Evolutionary conservation across 2,329 filamentous ascomycete species (phyloP).

Genomic region (Capronia epimyces): DNA sequence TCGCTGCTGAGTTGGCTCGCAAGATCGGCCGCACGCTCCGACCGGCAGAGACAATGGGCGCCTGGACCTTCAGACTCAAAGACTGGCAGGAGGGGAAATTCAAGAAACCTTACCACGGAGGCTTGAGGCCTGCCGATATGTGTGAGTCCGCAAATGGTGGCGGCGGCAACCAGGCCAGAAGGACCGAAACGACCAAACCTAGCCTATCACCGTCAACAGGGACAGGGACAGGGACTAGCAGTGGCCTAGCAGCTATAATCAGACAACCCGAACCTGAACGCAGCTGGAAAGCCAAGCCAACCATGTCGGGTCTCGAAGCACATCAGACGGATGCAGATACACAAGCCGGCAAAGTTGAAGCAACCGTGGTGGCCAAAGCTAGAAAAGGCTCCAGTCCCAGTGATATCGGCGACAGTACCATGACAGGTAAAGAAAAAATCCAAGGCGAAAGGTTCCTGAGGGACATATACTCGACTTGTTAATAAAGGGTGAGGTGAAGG

Average conservation of each 20-base stretch:
- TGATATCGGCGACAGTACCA: neutral
- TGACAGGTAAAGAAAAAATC: constrained; percentile 3
- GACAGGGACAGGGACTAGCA: neutral
- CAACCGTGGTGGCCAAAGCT: too few species aligned
- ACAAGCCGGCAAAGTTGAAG: neutral
- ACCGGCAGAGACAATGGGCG: constrained; percentile 13
- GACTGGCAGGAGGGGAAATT: constrained; percentile 16
- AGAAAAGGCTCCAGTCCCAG: neutral
- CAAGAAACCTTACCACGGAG: constrained; percentile 21
- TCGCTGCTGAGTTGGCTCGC: constrained; percentile 6
- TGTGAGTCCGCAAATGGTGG: neutral
- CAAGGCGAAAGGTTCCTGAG: constrained; percentile 5
- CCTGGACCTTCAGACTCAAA: constrained; percentile 16
- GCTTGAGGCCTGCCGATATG: constrained; percentile 19
- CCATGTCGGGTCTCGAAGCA: too few species aligned
- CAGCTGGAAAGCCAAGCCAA: too few species aligned
- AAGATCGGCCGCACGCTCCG: constrained; percentile 8
- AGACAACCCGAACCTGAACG: too few species aligned
- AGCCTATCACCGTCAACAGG: neutral
- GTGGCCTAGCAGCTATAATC: neutral
- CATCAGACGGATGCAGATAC: too few species aligned
- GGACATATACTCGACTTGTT: neutral
- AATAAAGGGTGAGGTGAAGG: neutral
- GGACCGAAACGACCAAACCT: neutral
- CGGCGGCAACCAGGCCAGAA: neutral